Conservation (phyloP, 331 rosid species). For the Pyrus hybrid region DNA sequence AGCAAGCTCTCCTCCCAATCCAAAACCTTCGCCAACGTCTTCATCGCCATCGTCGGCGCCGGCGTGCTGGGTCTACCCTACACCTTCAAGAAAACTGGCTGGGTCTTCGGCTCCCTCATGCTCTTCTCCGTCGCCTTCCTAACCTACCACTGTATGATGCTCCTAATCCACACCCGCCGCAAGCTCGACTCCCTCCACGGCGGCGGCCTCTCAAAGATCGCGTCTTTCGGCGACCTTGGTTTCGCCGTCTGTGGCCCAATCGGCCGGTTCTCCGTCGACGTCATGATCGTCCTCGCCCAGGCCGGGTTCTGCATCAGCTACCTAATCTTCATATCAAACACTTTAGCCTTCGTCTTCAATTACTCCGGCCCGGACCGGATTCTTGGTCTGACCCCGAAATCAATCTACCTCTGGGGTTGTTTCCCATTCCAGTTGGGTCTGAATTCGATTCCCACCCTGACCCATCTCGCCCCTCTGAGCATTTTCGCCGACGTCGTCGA, state of each 20-base stretch:
- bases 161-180: slow-evolving; percentile 39
- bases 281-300: slow-evolving; percentile 31
- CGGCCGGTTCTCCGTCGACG: slow-evolving; percentile 37
- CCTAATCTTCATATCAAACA: slow-evolving; percentile 39
- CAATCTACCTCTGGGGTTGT: slow-evolving; percentile 54
- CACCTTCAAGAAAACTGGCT: slow-evolving; percentile 46
- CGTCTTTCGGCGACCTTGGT: slow-evolving; percentile 46
- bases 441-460: slow-evolving; percentile 61
- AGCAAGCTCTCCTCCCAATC: slow-evolving; percentile 26
- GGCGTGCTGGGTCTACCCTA: slow-evolving; percentile 55
- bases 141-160: slow-evolving; percentile 49
- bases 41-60: slow-evolving; percentile 48
- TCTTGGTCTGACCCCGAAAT: slow-evolving; percentile 40
- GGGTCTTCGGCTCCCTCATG: slow-evolving; percentile 35
- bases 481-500: slow-evolving; percentile 68
- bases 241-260: slow-evolving; percentile 30
- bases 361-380: slow-evolving; percentile 3
- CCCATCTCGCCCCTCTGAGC: slow-evolving; percentile 76
- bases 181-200: slow-evolving; percentile 27
- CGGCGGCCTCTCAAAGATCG: slow-evolving; percentile 22
- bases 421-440: slow-evolving; percentile 72
- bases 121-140: slow-evolving; percentile 35
- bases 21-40: slow-evolving; percentile 51
- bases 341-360: slow-evolving; percentile 24
- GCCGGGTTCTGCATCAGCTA: slow-evolving; percentile 45